Percentiles rank a stretch among this genome's conserved stretches.
These are phyloP conservation scores for Bipolaris sorokiniana DNA, from an alignment of 2,329 filamentous ascomycete species.

Conservation along the genomic window DNA sequence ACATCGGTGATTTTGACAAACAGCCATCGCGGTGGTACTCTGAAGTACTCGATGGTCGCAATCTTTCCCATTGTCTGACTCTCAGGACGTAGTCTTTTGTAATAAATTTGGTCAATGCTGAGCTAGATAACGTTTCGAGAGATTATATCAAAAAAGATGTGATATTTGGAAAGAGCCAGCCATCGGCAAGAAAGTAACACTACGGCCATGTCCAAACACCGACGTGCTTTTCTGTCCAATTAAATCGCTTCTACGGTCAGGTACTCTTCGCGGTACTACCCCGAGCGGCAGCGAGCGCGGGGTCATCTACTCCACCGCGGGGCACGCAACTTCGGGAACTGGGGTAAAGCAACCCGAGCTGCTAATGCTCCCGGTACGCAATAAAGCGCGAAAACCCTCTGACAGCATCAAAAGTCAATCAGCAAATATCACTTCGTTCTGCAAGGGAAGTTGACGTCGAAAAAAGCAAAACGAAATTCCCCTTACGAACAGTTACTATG, in stretches of 20 bases:
- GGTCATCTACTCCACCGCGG: slow-evolving; percentile 27
- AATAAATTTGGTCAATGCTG: neutral
- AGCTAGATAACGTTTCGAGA: neutral
- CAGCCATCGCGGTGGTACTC: slow-evolving; percentile 76
- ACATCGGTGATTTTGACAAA: slow-evolving; percentile 79
- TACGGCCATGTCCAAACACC: neutral
- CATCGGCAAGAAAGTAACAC: neutral
- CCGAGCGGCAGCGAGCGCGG: slow-evolving; percentile 35
- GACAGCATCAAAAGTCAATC: neutral
- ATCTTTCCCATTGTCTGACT: slow-evolving; percentile 67
- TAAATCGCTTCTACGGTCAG: neutral
- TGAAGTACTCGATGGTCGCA: slow-evolving; percentile 72
- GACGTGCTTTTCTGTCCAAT: neutral
- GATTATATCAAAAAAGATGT: neutral
- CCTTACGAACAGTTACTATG: slow-evolving; percentile 28
- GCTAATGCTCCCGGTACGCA: slow-evolving; percentile 15
- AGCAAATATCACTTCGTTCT: neutral
- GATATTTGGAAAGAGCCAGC: neutral
- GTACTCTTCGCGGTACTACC: slow-evolving; percentile 16
- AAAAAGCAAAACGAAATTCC: neutral
- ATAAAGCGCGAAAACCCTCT: slow-evolving; percentile 3
- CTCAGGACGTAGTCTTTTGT: neutral
- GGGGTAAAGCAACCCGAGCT: slow-evolving; percentile 35
- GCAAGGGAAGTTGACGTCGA: neutral
- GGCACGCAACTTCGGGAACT: slow-evolving; percentile 35